Conservation (phyloP, 2,329 filamentous ascomycete species). For the Monilinia fructigena region DNA sequence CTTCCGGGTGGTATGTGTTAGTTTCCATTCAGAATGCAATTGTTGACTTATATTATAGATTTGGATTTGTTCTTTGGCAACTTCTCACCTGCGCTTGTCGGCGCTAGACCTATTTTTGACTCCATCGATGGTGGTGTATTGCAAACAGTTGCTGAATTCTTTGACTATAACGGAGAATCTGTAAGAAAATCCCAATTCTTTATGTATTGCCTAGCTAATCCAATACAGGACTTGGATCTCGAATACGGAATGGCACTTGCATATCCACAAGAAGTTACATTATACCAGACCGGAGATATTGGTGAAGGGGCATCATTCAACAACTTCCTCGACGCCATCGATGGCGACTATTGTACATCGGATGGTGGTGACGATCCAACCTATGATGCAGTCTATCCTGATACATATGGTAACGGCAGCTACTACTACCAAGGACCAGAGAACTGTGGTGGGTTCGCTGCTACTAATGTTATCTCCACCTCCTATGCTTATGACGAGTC, state of each 20-base stretch:
- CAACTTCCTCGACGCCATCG: slow-evolving; percentile 42
- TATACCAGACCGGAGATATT: slow-evolving; percentile 40
- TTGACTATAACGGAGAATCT: slow-evolving; percentile 49
- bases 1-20: slow-evolving; percentile 42
- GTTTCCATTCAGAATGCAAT: neutral
- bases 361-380: slow-evolving; percentile 42
- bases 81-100: slow-evolving; percentile 46
- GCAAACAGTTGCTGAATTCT: slow-evolving; percentile 43
- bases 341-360: slow-evolving; percentile 45
- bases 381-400: slow-evolving; percentile 41
- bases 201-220: slow-evolving; percentile 1
- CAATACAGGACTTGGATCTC: slow-evolving; percentile 48
- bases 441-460: slow-evolving; percentile 46
- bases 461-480: slow-evolving; percentile 54
- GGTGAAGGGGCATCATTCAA: slow-evolving; percentile 26
- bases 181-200: slow-evolving; percentile 19
- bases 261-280: slow-evolving; percentile 50
- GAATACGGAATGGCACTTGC: slow-evolving; percentile 54
- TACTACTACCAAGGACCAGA: slow-evolving; percentile 42
- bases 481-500: slow-evolving; percentile 54
- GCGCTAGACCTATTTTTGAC: slow-evolving; percentile 46
- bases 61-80: slow-evolving; percentile 50
- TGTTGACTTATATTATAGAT: slow-evolving; percentile 32
- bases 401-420: slow-evolving; percentile 29
- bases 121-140: slow-evolving; percentile 50